A percentile compares a stretch with the other conserved stretches of the same genome.
Conservation (phyloP, 2,329 filamentous ascomycete species). For the Claviceps spartinae region DNA sequence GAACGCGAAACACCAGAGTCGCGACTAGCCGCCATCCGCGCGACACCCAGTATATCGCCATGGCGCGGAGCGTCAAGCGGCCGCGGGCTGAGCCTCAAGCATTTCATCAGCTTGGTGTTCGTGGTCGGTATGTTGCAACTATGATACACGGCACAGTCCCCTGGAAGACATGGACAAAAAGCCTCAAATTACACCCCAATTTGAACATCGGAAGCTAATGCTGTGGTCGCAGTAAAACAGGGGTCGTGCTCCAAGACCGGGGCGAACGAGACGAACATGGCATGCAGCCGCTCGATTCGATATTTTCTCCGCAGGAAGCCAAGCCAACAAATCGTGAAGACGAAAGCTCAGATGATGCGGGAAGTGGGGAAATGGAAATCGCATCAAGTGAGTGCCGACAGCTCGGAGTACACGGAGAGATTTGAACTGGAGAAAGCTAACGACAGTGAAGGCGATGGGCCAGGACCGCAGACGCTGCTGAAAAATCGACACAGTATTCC, state of each 20-base stretch:
- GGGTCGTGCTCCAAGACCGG: constrained; percentile 63
- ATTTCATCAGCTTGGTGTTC: constrained; percentile 21
- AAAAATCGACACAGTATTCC: constrained; percentile 37
- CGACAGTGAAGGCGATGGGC: constrained; percentile 30
- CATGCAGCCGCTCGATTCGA: constrained; percentile 71
- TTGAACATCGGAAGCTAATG: constrained; percentile 1
- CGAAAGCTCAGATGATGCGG: constrained; percentile 15
- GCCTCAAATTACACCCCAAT: too few relatives aligned
- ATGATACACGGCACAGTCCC: background rate
- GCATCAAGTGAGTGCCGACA: constrained; percentile 28
- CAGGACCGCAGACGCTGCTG: constrained; percentile 39
- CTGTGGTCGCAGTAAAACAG: constrained; percentile 59
- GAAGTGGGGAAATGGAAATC: constrained; percentile 39
- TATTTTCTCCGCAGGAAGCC: constrained; percentile 79
- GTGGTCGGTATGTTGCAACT: constrained; percentile 22
- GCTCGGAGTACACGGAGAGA: background rate
- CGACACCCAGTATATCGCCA: constrained; percentile 7
- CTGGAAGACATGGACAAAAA: background rate
- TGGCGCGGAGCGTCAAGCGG: constrained; percentile 21
- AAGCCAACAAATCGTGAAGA: constrained; percentile 13
- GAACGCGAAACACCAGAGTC: background rate
- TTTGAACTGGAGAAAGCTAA: background rate
- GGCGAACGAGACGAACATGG: constrained; percentile 82
- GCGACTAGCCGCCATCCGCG: background rate
- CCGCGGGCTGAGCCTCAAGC: constrained; percentile 16